Evolutionary conservation across 768 basidiomycete genomes (phyloP).

Genomic region (Boletellus ananiceps): DNA sequence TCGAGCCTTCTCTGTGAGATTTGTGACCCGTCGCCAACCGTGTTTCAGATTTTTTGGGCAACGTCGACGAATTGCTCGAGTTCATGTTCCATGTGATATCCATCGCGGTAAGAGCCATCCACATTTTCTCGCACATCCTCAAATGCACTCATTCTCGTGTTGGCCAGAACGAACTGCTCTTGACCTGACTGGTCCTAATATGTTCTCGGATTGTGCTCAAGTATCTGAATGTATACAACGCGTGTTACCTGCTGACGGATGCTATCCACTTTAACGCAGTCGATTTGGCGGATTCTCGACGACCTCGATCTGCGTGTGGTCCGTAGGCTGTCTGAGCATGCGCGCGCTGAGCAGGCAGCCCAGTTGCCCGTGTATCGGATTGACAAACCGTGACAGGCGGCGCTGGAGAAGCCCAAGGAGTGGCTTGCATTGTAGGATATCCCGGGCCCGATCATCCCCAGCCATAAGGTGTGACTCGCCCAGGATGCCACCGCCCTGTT

Average conservation of each 20-base stretch:
- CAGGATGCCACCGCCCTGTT: conserved; percentile 31
- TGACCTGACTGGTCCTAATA: conserved; percentile 79
- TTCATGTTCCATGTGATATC: conserved; percentile 86
- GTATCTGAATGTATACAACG: conserved; percentile 68
- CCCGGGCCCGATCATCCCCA: conserved; percentile 48
- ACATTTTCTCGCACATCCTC: background rate
- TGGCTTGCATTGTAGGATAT: conserved; percentile 74
- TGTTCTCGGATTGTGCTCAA: conserved; percentile 75
- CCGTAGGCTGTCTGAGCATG: conserved; percentile 58
- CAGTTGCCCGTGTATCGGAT: conserved; percentile 67
- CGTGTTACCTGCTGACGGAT: conserved; percentile 73
- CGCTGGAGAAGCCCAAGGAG: conserved; percentile 57
- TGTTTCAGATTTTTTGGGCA: conserved; percentile 53
- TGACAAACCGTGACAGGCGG: conserved; percentile 43
- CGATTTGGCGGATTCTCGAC: conserved; percentile 72
- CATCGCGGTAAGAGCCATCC: conserved; percentile 57
- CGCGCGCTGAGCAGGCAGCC: conserved; percentile 53
- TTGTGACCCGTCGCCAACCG: conserved; percentile 1
- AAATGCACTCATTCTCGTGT: background rate
- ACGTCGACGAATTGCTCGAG: conserved; percentile 73
- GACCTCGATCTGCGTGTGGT: conserved; percentile 64
- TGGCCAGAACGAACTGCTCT: conserved; percentile 74
- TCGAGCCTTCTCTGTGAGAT: conserved; percentile 35
- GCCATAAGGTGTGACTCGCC: conserved; percentile 22
- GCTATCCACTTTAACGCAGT: conserved; percentile 75